Conservation (phyloP, 2,329 filamentous ascomycete genomes). For the Pseudodiploospora longispora region DNA sequence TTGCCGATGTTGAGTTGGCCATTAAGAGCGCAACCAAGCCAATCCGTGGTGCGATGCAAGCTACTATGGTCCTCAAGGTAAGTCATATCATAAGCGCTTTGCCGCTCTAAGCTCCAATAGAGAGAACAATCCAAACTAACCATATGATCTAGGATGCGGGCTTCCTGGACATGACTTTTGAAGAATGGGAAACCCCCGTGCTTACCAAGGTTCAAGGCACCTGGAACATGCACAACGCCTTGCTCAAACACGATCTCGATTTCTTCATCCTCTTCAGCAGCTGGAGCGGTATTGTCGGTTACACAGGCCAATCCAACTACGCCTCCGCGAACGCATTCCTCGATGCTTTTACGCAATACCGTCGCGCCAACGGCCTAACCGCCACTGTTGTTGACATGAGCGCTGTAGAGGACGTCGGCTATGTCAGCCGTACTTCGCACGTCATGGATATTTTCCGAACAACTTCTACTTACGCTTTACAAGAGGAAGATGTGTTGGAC, state of each 20-base stretch:
- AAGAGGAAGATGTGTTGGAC: no score
- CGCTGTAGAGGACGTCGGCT: constrained; percentile 8
- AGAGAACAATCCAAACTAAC: background rate
- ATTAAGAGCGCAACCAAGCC: constrained; percentile 16
- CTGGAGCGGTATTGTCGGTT: constrained; percentile 23
- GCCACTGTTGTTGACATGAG: constrained; percentile 8
- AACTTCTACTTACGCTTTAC: background rate
- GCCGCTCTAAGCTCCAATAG: no score
- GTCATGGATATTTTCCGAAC: background rate
- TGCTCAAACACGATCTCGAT: constrained; percentile 13
- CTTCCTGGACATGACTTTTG: constrained; percentile 26
- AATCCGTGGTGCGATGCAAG: constrained; percentile 32
- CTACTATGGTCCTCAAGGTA: constrained; percentile 29
- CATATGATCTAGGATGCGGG: constrained; percentile 14
- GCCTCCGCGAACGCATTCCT: constrained; percentile 33
- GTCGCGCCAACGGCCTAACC: constrained; percentile 9
- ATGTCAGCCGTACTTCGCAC: background rate
- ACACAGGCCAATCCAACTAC: constrained; percentile 31
- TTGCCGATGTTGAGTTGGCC: constrained; percentile 19
- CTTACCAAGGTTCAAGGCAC: constrained; percentile 25
- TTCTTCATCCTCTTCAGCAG: constrained; percentile 30
- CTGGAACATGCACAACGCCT: constrained; percentile 23
- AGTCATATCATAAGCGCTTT: background rate
- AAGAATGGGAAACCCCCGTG: constrained; percentile 18
- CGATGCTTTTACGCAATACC: constrained; percentile 28